phyloP scores from a whole-genome alignment of 345 rosid species.

The Hirschfeldia incana region DNA sequence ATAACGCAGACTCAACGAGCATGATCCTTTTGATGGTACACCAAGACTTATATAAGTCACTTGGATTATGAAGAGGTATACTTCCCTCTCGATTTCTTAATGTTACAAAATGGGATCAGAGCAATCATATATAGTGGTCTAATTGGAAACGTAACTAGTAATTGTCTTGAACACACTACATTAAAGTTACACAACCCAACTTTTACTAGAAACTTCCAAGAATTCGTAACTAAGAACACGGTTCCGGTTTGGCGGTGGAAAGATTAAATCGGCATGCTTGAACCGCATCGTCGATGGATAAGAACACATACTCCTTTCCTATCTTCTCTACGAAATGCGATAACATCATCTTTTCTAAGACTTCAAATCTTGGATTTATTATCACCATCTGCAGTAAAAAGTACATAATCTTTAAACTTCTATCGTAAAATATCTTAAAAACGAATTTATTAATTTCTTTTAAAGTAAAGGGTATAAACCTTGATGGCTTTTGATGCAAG shows the following conservation, averaged over 20 bases:
- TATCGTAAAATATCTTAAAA: neutral
- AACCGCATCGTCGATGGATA: slow-evolving; percentile 69
- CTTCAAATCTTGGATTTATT: slow-evolving; percentile 73
- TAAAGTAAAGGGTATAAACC: slow-evolving; percentile 38
- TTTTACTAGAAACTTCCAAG: neutral
- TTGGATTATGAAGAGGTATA: neutral
- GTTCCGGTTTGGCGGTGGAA: slow-evolving; percentile 5
- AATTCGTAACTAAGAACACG: slow-evolving; percentile 1
- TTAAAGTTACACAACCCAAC: neutral
- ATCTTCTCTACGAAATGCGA: slow-evolving; percentile 54
- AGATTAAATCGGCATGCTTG: slow-evolving; percentile 51
- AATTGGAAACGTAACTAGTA: too few relatives aligned
- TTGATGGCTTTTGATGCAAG: slow-evolving; percentile 44
- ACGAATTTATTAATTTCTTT: neutral
- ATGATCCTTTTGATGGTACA: neutral
- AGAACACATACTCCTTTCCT: slow-evolving; percentile 61
- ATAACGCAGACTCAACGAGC: neutral
- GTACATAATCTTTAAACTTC: neutral
- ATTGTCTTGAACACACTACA: neutral
- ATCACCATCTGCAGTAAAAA: slow-evolving; percentile 51
- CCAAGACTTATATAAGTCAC: neutral
- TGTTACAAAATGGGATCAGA: too few relatives aligned
- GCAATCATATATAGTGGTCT: neutral
- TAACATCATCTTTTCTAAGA: slow-evolving; percentile 77
- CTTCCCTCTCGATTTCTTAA: neutral